These are phyloP conservation scores for Acer yangbiense DNA, from an alignment of 345 rosid genomes.

Conservation along the genomic window DNA sequence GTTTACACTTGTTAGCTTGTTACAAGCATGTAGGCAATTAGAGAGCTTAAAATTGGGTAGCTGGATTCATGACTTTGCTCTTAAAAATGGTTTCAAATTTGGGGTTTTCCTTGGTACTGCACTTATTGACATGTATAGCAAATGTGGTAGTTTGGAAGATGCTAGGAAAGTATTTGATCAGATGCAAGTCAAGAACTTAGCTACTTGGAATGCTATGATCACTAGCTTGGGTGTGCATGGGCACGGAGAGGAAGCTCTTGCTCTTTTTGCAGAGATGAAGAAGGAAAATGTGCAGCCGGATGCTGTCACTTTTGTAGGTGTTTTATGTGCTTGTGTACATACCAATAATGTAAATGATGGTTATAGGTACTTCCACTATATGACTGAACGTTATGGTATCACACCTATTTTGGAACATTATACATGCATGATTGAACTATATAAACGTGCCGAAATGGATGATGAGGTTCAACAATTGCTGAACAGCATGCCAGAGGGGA, in stretches of 20 bases:
- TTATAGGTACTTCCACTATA: slow-evolving; percentile 42
- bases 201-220: slow-evolving; percentile 82
- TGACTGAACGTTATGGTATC: slow-evolving; percentile 50
- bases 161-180: slow-evolving; percentile 60
- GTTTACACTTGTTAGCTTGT: slow-evolving; percentile 58
- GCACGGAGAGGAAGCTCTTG: slow-evolving; percentile 60
- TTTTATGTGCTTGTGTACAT: slow-evolving; percentile 68
- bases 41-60: slow-evolving; percentile 62
- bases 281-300: slow-evolving; percentile 48
- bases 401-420: slow-evolving; percentile 59
- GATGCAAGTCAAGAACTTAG: slow-evolving; percentile 54
- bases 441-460: slow-evolving; percentile 38
- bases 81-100: slow-evolving; percentile 47
- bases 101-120: slow-evolving; percentile 74
- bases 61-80: slow-evolving; percentile 66
- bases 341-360: slow-evolving; percentile 47
- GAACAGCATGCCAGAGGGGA: slow-evolving; percentile 22
- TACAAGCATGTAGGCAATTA: slow-evolving; percentile 55
- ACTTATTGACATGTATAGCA: slow-evolving; percentile 62
- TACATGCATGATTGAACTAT: slow-evolving; percentile 61
- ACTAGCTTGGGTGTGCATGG: slow-evolving; percentile 85
- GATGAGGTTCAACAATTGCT: slow-evolving; percentile 28
- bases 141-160: slow-evolving; percentile 58
- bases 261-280: slow-evolving; percentile 60
- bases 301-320: slow-evolving; percentile 77